Evolutionary conservation across 495 filamentous ascomycete genomes (phyloP), one percentile per base, ranked within the genome.

Genomic region (Xylaria flabelliformis): DNA sequence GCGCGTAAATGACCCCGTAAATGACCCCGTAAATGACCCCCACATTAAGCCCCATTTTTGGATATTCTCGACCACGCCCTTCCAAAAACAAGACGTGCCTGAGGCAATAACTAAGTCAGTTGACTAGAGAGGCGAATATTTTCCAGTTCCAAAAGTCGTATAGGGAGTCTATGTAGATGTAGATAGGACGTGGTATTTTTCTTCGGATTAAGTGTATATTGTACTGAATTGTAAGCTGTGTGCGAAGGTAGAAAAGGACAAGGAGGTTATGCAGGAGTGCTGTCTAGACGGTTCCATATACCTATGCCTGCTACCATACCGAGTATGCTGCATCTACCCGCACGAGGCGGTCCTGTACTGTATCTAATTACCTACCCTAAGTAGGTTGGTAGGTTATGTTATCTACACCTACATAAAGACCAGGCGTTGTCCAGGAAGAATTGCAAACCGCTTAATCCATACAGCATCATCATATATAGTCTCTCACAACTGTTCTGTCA

Each of bases 251-350:
- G 13, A 55, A 15, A 10, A 55, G 9, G 10, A 12, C 24, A 13
- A 29, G 21, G 24, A 15, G 51, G 3, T 53, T 42, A 9, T 42
- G 12, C 24, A 10, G 51, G 26, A 55, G 24, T 55, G 51, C 51
- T 53, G 50, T 21, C 21, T 50, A 50, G 46, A 51, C 8, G n/a
- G 48, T 26, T 24, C 10, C 13, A 13, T 55, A 13, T 55, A 24
- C 0, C n/a, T n/a, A 29, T 8, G n/a, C 9, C 51, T 53, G 24
- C 3, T 32, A 56, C 1, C 10, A 15, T 56, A 17, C 24, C 3
- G 12, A 56, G 26, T 12, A 56, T 56, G 53, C 53, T 56, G 53
- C 53, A 56, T 56, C 53, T 56, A 56, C 26, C 53, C 24, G 5
- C 26, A 56, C 53, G 24, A 56, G 9, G 26, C 53, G 26, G 26